phyloP scores from a whole-genome alignment of 1,284 basidiomycete genomes.

The Rhodofomes roseus region DNA sequence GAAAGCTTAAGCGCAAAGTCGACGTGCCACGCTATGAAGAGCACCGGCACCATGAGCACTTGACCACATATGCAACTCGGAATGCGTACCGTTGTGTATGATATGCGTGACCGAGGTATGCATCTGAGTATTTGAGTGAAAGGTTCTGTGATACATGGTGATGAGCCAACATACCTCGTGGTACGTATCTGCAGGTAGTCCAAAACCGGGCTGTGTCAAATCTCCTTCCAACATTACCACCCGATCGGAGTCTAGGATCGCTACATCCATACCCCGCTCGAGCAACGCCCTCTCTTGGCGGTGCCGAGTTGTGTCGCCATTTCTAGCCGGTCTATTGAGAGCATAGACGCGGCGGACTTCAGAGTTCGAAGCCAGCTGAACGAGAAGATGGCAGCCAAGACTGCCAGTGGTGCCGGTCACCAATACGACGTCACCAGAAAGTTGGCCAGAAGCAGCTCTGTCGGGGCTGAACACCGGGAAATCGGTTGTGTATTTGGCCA shows the following conservation, averaged over 20 bases:
- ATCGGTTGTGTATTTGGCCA: constrained; percentile 26
- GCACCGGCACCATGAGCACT: no score
- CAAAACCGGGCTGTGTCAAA: constrained; percentile 18
- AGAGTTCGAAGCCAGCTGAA: constrained; percentile 16
- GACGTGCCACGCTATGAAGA: constrained; percentile 33
- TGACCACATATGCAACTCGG: neutral
- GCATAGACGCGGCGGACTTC: constrained; percentile 26
- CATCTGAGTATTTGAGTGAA: neutral
- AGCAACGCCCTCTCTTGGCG: constrained; percentile 24
- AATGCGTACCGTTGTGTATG: constrained; percentile 25
- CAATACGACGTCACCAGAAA: constrained; percentile 18
- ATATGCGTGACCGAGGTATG: constrained; percentile 21
- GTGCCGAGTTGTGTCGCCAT: constrained; percentile 5
- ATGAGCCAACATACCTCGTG: constrained; percentile 23
- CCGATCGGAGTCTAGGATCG: constrained; percentile 19
- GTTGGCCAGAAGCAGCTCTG: neutral
- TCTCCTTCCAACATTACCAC: constrained; percentile 27
- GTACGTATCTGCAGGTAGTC: constrained; percentile 18
- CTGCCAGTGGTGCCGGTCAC: constrained; percentile 34
- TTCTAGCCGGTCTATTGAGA: constrained; percentile 23
- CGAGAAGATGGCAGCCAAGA: constrained; percentile 28
- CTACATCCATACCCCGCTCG: constrained; percentile 23
- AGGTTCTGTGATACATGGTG: neutral
- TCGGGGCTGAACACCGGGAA: constrained; percentile 18
- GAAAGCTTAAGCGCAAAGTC: constrained; percentile 28